A percentile compares a stretch with the other conserved stretches of the same genome.
These are phyloP conservation scores for Hypoxylon rickii DNA, from an alignment of 495 filamentous ascomycete genomes.

Conservation along the genomic window DNA sequence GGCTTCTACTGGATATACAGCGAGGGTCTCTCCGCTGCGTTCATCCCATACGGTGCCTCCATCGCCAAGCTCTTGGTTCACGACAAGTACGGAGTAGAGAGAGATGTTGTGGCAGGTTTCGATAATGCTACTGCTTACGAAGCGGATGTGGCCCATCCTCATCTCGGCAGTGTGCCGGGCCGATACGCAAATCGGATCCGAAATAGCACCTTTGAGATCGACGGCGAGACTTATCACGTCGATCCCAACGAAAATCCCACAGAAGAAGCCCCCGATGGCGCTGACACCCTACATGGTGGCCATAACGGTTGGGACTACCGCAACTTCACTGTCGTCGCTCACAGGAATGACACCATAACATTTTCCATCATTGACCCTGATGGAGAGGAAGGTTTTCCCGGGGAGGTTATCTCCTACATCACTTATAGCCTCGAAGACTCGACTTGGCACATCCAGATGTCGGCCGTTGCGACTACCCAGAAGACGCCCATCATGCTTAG, in stretches of 20 bases:
- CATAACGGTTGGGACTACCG: slow-evolving; percentile 78
- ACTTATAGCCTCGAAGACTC: slow-evolving; percentile 64
- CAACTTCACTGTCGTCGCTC: slow-evolving; percentile 75
- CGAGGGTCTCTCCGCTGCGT: slow-evolving; percentile 70
- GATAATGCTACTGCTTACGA: slow-evolving; percentile 76
- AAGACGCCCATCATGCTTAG: slow-evolving; percentile 71
- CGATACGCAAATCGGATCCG: slow-evolving; percentile 88
- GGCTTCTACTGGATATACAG: slow-evolving; percentile 75
- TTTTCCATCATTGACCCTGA: slow-evolving; percentile 76
- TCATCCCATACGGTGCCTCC: slow-evolving; percentile 80
- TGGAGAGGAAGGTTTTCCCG: slow-evolving; percentile 77
- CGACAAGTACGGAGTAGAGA: slow-evolving; percentile 65
- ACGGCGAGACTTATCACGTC: slow-evolving; percentile 66
- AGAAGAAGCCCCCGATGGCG: slow-evolving; percentile 49
- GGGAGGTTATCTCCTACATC: slow-evolving; percentile 76
- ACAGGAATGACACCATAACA: slow-evolving; percentile 70
- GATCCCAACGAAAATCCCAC: slow-evolving; percentile 71
- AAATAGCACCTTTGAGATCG: slow-evolving; percentile 78
- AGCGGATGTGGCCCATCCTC: slow-evolving; percentile 69
- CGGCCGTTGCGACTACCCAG: slow-evolving; percentile 58
- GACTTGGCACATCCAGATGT: slow-evolving; percentile 61
- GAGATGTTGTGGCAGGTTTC: slow-evolving; percentile 77
- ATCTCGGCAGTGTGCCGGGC: slow-evolving; percentile 76
- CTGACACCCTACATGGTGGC: slow-evolving; percentile 82
- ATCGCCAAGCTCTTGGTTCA: slow-evolving; percentile 75